Conservation (phyloP, 306 rosid genomes). For the Vachellia pachyceras region DNA sequence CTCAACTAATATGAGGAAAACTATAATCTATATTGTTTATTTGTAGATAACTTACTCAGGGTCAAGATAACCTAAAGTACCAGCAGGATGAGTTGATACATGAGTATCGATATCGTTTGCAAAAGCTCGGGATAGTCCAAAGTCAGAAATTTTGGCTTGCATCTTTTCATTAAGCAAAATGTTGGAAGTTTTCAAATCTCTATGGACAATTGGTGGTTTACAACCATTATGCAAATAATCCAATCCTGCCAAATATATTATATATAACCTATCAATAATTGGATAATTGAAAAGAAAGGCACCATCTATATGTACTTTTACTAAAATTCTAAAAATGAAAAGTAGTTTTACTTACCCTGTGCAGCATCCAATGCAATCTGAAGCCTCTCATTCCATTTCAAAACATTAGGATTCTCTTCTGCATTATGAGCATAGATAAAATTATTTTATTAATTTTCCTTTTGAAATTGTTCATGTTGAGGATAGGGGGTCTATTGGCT, state of each 20-base stretch:
- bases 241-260: slow-evolving; percentile 30
- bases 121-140: slow-evolving; percentile 56
- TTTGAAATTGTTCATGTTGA: neutral
- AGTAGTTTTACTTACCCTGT: neutral
- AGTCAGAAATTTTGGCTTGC: slow-evolving; percentile 59
- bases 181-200: slow-evolving; percentile 64
- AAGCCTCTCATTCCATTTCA: neutral
- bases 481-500: neutral
- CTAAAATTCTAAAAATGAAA: too few relatives aligned
- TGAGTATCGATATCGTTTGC: slow-evolving; percentile 38
- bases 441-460: neutral
- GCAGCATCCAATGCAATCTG: slow-evolving; percentile 6
- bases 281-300: too few relatives aligned
- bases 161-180: slow-evolving; percentile 47
- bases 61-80: slow-evolving; percentile 54
- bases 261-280: neutral
- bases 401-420: neutral
- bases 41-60: too few relatives aligned
- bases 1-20: too few relatives aligned
- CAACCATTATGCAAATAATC: slow-evolving; percentile 56
- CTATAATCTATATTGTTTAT: too few relatives aligned
- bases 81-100: slow-evolving; percentile 41
- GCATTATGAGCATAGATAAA: neutral
- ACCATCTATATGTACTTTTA: too few relatives aligned
- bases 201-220: slow-evolving; percentile 45